Base-by-base conservation (phyloP, 2,329 filamentous ascomycete genomes). In the Epichloe coenophiala region DNA sequence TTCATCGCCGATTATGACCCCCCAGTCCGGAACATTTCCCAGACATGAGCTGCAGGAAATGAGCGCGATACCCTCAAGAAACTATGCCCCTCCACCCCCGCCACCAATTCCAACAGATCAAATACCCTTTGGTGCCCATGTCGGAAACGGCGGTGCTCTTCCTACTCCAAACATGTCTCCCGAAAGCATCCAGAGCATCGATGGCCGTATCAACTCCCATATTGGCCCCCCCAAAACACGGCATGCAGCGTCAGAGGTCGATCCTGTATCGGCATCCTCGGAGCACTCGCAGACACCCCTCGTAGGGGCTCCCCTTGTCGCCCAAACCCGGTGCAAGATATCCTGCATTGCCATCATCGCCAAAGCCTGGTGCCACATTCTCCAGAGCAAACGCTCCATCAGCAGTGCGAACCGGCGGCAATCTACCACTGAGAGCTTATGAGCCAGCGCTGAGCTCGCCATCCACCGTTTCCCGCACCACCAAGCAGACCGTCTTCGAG, bases 1-100 rank as follows among this genome's bases (percentile, higher is more conserved):
- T 58, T 83, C 80, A 12, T 81, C 80, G 1, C 80, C 80, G 47
- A 80, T 84, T 57, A 76, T 80, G 71, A 83, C 80, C 80, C 80
- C 13, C 13, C 75, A 76, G 67, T 78, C 80, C 2, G 73, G 69
- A 3, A 78, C 74, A 2, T 83, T 83, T 56, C 75, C 77, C 2
- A 69, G 71, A n/a, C 65, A 71, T 13, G 72, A 76, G 47, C 68
- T 67, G 23, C 74, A 77, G 56, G 79, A 83, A 61, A 73, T 81
- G 70, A 75, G 68, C 59, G 56, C 73, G 46, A 77, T 83, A 48
- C 69, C 76, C 12, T 79, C 77, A 19, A 72, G 79, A 33, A 72
- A 76, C 45, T 83, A 83, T 56, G 71, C 72, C 4, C 78, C 78
- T 9, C 66, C 74, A 4, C 71, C 76, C 4, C 78, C 78, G 5